Percentiles rank a stretch among this genome's conserved stretches.
Conservation (phyloP, 768 basidiomycete species). For the Lactarius quietus region DNA sequence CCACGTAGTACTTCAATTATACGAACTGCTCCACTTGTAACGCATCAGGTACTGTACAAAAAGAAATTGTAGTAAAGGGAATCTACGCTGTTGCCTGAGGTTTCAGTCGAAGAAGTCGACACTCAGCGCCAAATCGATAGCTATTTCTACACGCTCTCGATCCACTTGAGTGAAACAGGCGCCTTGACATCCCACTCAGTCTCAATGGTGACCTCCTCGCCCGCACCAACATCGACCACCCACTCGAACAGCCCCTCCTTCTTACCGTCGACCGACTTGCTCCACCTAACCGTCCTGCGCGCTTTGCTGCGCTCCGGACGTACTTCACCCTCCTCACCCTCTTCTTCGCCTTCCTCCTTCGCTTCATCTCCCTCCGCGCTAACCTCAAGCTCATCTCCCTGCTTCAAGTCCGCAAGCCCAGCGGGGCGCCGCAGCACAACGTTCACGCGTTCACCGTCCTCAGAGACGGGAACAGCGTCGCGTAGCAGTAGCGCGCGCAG, state of each 20-base stretch:
- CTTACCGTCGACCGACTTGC: slow-evolving; percentile 40
- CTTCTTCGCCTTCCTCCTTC: slow-evolving; percentile 27
- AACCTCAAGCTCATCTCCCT: slow-evolving; percentile 38
- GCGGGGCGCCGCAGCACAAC: slow-evolving; percentile 47
- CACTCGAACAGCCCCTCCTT: slow-evolving; percentile 58
- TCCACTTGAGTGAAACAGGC: slow-evolving; percentile 33
- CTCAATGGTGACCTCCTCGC: slow-evolving; percentile 42
- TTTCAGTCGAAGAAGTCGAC: no score
- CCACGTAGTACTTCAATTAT: no score
- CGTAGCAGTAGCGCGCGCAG: slow-evolving; percentile 44
- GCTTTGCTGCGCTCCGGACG: not conserved
- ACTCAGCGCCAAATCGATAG: no score
- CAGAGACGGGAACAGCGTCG: slow-evolving; percentile 43
- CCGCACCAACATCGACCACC: slow-evolving; percentile 43
- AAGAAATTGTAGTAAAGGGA: no score
- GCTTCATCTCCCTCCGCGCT: slow-evolving; percentile 1
- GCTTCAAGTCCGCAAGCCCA: slow-evolving; percentile 44
- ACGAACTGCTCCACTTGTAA: no score
- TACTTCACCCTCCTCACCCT: not conserved
- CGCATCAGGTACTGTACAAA: no score
- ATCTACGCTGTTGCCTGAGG: no score
- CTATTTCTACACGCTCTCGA: slow-evolving; percentile 24
- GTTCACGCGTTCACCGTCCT: slow-evolving; percentile 39
- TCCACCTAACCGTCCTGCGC: slow-evolving; percentile 34
- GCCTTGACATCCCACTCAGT: slow-evolving; percentile 53